Conservation (phyloP, 2,329 filamentous ascomycete genomes). For the Curvularia sp. region DNA sequence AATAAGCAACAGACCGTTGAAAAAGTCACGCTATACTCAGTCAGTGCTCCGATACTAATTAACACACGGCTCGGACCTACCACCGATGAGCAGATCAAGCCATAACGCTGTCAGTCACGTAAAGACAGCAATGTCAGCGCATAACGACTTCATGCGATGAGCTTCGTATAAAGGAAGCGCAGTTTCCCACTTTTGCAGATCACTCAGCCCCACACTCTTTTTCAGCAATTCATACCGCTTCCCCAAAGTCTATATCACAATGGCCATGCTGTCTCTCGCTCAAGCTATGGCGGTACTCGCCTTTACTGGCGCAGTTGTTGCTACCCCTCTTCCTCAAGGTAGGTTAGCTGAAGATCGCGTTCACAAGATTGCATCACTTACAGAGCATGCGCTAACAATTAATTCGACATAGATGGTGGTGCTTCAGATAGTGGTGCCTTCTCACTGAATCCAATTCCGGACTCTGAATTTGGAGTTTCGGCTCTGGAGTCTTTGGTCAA, state of each 20-base stretch:
- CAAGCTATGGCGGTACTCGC: conserved; percentile 1
- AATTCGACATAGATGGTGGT: neutral
- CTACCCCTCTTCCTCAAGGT: neutral
- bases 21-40: neutral
- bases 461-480: neutral
- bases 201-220: neutral
- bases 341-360: neutral
- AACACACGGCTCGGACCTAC: neutral
- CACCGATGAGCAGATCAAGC: neutral
- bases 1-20: neutral
- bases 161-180: neutral
- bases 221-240: neutral
- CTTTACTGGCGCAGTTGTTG: conserved; percentile 2
- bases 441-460: neutral
- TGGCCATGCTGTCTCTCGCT: neutral
- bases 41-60: neutral
- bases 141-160: neutral
- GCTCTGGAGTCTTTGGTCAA: neutral
- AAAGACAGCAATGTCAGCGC: neutral
- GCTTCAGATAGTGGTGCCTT: neutral
- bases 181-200: neutral
- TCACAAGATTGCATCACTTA: neutral
- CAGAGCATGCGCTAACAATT: neutral
- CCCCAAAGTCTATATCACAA: neutral
- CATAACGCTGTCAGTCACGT: neutral